Base-by-base conservation (phyloP, 2,329 filamentous ascomycete genomes). In the Sclerotinia subarctica region DNA sequence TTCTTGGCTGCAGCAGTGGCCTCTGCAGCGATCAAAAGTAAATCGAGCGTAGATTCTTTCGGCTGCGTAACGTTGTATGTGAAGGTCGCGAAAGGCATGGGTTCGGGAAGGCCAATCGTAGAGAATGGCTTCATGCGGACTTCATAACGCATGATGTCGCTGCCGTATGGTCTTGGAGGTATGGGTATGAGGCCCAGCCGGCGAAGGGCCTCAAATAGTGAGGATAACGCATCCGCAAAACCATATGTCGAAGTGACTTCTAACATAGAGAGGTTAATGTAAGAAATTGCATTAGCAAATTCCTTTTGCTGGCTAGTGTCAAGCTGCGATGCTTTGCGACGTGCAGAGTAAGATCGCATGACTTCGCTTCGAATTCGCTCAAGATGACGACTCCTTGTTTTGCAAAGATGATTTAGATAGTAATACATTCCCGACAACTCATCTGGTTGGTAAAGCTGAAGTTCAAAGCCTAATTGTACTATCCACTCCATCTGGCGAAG, bases 381-480 rank as follows among this genome's bases (percentile, higher is more conserved):
- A 32, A 90, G 80, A 74, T 97, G 87, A 4, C 72, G 72, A 64
- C 65, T 70, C 21, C 90, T 83, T 67, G 90, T 86, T 76, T 88
- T 85, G 75, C 90, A 82, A 69, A 96, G 81, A 80, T 92, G 86
- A 73, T 91, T 86, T 71, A 97, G 81, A 77, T 97, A 93, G 88
- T 91, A 95, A 78, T 98, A 98, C 91, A 97, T 96, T 32, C 88
- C 88, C 0, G 88, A 86, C 13, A 95, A 83, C 78, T 99, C 95
- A 77, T 96, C 90, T 0, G 88, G 84, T 65, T 94, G 88, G 78
- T 98, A 98, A 13, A 97, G 86, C 54, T 94, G 90, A 17, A 97
- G 88, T 79, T 99, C 95, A 78, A 99, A 98, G 17, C 96, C 95
- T 44, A 97, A 87, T 76, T 97, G 91, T 21, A 97, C 84, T 57